Base-by-base conservation (phyloP, 2,329 filamentous ascomycete species). In the Xenoacremonium recifei region DNA sequence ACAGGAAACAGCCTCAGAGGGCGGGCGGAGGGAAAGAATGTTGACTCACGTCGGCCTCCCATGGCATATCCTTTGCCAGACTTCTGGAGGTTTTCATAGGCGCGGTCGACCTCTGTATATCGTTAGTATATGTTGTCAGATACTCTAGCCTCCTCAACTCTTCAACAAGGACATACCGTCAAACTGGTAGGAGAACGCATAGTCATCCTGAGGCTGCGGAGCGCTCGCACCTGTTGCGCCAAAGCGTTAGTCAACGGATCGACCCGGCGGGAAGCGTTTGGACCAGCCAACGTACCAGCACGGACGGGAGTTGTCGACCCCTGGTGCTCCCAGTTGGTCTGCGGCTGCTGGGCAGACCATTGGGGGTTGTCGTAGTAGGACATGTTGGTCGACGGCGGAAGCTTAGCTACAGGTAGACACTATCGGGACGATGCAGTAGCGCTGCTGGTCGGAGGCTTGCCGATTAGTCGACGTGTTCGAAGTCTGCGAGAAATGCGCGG, bases 91-190 rank as follows among this genome's bases (percentile, higher is more conserved):
- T 97, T 97, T 62, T 97, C 93, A 61, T 92, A 84, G 55, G 92
- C 92, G 64, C 92, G 86, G 54, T 97, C 93, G 59, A 99, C 90
- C 80, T 99, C 93, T 96, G 62, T 37, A n/a, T n/a, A n/a, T n/a
- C n/a, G n/a, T n/a, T n/a, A n/a, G n/a, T n/a, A n/a, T n/a, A n/a
- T n/a, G n/a, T 39, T 40, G 54, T 67, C 45, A 65, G 63, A 47
- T n/a, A n/a, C n/a, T n/a, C n/a, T n/a, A n/a, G n/a, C n/a, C n/a
- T n/a, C n/a, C n/a, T n/a, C n/a, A n/a, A n/a, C n/a, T n/a, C n/a
- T n/a, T n/a, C n/a, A n/a, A n/a, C n/a, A 31, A 19, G 29, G 18
- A 80, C 85, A 66, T 85, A 93, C 88, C 88, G 73, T 95, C 90
- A 67, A 95, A 85, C 70, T 96, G 90, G 64, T 87, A 85, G 54